phyloP scores from a whole-genome alignment of 345 rosid genomes.

The Rhizophora mangle region DNA sequence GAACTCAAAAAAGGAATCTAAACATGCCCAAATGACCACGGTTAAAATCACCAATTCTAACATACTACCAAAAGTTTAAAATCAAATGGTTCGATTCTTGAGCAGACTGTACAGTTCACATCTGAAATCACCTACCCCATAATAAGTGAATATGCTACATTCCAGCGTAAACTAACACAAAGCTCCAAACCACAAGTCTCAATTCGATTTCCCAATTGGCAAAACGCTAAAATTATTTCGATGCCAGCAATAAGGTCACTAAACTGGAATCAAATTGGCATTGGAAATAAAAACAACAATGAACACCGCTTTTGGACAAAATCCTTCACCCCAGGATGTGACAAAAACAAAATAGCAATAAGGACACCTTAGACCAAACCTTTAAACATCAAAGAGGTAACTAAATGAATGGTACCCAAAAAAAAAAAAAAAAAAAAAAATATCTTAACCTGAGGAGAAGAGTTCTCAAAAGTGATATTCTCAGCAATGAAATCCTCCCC shows the following conservation, averaged over 20 bases:
- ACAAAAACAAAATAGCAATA: no score
- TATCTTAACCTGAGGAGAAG: slow-evolving; percentile 65
- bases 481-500: slow-evolving; percentile 96
- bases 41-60: neutral
- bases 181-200: no score
- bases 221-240: neutral
- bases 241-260: no score
- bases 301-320: no score
- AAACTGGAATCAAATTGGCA: no score
- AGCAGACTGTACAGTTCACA: neutral
- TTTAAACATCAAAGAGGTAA: neutral
- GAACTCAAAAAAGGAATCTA: neutral
- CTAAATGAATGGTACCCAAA: neutral
- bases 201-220: no score
- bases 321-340: no score
- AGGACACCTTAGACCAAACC: no score
- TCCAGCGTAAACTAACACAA: no score
- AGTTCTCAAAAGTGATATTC: slow-evolving; percentile 93
- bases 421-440: neutral
- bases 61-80: neutral
- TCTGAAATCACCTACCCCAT: no score
- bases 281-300: no score
- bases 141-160: no score
- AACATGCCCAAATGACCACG: neutral
- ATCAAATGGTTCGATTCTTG: neutral